Evolutionary conservation across 73 alveolate genomes (phyloP).

Genomic region (Paraurostyla sp.): DNA sequence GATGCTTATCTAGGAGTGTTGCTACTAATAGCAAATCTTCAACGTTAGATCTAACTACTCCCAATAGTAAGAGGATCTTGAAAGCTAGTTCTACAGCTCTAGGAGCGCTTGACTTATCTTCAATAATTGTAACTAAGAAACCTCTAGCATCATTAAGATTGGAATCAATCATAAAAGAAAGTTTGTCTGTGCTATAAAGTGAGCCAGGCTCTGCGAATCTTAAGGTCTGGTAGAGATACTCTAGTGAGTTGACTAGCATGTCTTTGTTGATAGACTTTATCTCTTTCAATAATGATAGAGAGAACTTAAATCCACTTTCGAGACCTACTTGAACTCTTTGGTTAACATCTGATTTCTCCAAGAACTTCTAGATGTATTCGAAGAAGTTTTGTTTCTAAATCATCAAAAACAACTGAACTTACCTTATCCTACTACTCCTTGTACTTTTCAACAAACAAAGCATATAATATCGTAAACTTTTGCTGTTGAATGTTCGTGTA

Average conservation of each 20-base stretch:
- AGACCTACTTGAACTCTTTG: slow-evolving; percentile 46
- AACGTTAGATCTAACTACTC: slow-evolving; percentile 65
- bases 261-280: slow-evolving; percentile 49
- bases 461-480: slow-evolving; percentile 66
- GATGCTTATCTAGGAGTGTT: slow-evolving; percentile 30
- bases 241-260: slow-evolving; percentile 62
- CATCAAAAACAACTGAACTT: background rate
- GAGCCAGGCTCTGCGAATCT: slow-evolving; percentile 52
- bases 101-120: slow-evolving; percentile 23
- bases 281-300: slow-evolving; percentile 68
- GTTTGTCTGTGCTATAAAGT: slow-evolving; percentile 70
- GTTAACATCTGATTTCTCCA: slow-evolving; percentile 34
- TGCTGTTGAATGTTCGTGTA: slow-evolving; percentile 63
- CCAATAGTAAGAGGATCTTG: slow-evolving; percentile 63
- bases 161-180: slow-evolving; percentile 56
- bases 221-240: slow-evolving; percentile 62
- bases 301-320: slow-evolving; percentile 64
- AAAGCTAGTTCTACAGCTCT: slow-evolving; percentile 66
- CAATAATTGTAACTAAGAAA: slow-evolving; percentile 49
- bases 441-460: slow-evolving; percentile 62
- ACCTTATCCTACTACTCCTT: slow-evolving; percentile 65
- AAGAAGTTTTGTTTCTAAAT: slow-evolving; percentile 63
- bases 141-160: slow-evolving; percentile 65
- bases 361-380: slow-evolving; percentile 62
- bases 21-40: slow-evolving; percentile 69